Evolutionary conservation across 352 stramenopile genomes (phyloP).

Genomic region (Lagenidium sp.): DNA sequence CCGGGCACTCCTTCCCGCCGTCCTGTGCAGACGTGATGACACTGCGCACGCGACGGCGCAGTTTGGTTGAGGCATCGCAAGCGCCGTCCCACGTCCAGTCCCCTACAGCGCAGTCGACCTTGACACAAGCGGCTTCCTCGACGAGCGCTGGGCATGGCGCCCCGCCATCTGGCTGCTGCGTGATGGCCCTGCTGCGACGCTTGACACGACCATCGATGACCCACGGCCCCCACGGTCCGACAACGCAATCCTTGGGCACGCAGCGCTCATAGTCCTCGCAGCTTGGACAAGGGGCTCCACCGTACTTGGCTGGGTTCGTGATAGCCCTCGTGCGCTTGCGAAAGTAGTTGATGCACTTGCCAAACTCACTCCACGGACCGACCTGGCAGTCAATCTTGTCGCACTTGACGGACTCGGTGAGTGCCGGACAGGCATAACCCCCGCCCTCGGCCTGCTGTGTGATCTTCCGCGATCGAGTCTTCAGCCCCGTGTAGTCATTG

Average conservation of each 20-base stretch:
- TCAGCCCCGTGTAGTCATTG: constrained; percentile 4
- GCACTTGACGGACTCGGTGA: constrained; percentile 19
- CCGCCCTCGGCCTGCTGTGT: constrained; percentile 6
- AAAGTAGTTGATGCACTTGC: constrained; percentile 22
- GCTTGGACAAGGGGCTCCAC: constrained; percentile 15
- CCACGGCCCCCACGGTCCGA: constrained; percentile 16
- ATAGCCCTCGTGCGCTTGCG: constrained; percentile 27
- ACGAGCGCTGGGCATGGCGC: constrained; percentile 28
- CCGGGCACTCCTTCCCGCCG: constrained; percentile 27
- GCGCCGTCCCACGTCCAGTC: constrained; percentile 24
- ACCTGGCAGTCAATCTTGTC: constrained; percentile 36
- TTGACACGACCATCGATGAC: constrained; percentile 7
- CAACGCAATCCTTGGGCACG: constrained; percentile 14
- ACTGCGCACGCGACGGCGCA: constrained; percentile 17
- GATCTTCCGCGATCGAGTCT: constrained; percentile 11
- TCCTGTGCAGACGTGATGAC: constrained; percentile 24
- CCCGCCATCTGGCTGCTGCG: constrained; percentile 22
- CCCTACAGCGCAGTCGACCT: constrained; percentile 35
- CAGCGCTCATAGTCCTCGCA: constrained; percentile 14
- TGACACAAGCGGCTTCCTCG: constrained; percentile 15
- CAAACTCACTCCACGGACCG: constrained; percentile 29
- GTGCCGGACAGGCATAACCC: constrained; percentile 15
- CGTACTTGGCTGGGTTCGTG: constrained; percentile 22
- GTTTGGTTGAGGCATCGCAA: constrained; percentile 25
- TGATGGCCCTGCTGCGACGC: constrained; percentile 6